phyloP scores from a whole-genome alignment of 176 grass and related monocot genomes.

The Bothriochloa decipiens region DNA sequence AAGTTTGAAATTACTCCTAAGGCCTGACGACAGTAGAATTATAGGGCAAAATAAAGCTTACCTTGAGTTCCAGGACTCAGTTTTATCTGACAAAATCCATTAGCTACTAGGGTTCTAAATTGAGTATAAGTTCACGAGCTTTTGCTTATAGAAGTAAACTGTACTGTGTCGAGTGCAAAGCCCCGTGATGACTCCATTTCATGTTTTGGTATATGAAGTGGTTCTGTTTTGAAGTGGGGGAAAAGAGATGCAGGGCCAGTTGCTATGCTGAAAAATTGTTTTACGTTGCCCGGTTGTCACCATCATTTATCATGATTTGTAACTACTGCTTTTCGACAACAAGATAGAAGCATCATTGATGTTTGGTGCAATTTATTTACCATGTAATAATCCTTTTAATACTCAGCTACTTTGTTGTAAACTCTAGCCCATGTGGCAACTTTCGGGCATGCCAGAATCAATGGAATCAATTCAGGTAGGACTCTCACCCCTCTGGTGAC shows the following conservation, averaged over 20 bases:
- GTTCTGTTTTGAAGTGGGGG: not conserved
- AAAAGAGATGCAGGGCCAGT: not conserved
- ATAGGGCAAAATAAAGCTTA: not conserved
- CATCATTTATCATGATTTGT: not conserved
- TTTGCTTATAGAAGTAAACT: not conserved
- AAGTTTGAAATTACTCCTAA: not conserved
- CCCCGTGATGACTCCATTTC: not conserved
- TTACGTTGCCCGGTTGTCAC: not conserved
- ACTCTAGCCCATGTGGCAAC: too few species aligned
- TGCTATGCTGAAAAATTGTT: not conserved
- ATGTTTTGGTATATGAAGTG: not conserved
- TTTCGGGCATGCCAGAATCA: too few species aligned
- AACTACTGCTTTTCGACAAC: not conserved
- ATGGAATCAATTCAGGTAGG: too few species aligned
- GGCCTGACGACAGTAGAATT: not conserved
- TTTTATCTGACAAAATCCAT: not conserved
- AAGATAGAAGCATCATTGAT: too few species aligned
- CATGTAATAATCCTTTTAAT: too few species aligned
- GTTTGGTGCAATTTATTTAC: too few species aligned
- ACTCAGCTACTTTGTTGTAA: too few species aligned
- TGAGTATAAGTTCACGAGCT: not conserved
- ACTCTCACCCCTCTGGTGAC: too few species aligned
- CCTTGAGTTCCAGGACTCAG: not conserved
- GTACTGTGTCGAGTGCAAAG: not conserved
- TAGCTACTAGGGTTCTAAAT: too few species aligned